Evolutionary conservation across 2,329 filamentous ascomycete species (phyloP).

Genomic region (Fusarium sp.): DNA sequence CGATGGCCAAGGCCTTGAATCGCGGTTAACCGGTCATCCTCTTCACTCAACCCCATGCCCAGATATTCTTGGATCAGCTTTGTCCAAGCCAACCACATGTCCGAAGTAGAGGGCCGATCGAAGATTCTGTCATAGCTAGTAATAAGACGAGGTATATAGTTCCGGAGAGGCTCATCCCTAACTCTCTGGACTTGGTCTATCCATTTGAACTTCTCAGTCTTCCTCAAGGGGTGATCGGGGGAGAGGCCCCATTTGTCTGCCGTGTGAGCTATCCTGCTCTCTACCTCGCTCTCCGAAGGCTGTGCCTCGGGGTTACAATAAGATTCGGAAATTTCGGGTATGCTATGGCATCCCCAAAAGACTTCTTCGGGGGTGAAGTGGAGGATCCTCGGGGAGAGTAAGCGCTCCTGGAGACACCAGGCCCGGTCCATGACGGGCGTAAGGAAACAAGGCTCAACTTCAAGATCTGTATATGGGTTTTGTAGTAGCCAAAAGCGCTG

Average conservation of each 20-base stretch:
- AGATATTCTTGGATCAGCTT: background rate
- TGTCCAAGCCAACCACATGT: background rate
- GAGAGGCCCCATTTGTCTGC: too few relatives aligned
- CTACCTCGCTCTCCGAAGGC: background rate
- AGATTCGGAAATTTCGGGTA: background rate
- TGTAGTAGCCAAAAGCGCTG: background rate
- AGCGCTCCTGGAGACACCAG: background rate
- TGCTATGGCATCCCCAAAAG: background rate
- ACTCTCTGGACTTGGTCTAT: background rate
- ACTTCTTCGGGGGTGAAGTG: background rate
- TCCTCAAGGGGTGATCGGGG: too few relatives aligned
- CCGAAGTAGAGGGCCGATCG: background rate
- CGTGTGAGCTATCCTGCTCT: background rate
- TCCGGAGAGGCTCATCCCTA: background rate
- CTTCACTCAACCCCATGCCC: background rate
- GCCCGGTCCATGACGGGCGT: background rate
- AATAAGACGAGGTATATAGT: background rate
- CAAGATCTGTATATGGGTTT: background rate
- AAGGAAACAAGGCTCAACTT: too few relatives aligned
- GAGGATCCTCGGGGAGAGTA: background rate
- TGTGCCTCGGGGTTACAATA: background rate
- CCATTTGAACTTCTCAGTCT: too few relatives aligned
- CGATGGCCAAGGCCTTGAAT: background rate
- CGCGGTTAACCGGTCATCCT: background rate
- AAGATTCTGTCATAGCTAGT: background rate